A percentile compares a stretch with the other conserved stretches of the same genome.
These are phyloP conservation scores for Fusarium coicis DNA, from an alignment of 2,329 filamentous ascomycete genomes.

Conservation along the genomic window DNA sequence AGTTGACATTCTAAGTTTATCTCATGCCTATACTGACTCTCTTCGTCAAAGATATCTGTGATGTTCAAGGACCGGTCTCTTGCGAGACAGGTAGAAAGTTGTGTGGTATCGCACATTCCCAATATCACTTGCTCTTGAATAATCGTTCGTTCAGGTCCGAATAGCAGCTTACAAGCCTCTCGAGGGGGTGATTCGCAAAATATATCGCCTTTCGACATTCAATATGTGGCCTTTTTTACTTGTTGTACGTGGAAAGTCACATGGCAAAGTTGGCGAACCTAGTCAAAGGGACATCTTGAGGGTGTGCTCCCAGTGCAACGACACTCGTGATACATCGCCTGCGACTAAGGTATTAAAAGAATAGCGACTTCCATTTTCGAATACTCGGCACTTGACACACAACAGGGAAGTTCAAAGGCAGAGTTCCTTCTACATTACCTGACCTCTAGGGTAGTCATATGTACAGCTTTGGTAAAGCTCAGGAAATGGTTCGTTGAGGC, in stretches of 20 bases:
- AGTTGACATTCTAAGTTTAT: not conserved
- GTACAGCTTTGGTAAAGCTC: not conserved
- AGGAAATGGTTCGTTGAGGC: not conserved
- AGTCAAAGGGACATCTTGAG: not conserved
- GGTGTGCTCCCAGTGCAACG: not conserved
- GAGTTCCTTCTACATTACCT: not conserved
- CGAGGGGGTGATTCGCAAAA: not conserved
- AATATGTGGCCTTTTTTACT: not conserved
- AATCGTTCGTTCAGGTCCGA: not conserved
- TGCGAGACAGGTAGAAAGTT: not conserved
- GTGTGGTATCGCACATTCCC: conserved; percentile 21
- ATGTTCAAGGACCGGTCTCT: not conserved
- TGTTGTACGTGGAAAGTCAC: not conserved
- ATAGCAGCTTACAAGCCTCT: not conserved
- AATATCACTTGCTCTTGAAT: not conserved
- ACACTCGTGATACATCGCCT: not conserved
- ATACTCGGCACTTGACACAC: not conserved
- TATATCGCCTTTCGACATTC: not conserved
- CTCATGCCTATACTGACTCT: conserved; percentile 24
- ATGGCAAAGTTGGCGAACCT: not conserved
- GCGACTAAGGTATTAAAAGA: not conserved
- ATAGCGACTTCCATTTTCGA: not conserved
- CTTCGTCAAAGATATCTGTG: conserved; percentile 37
- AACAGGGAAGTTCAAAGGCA: not conserved
- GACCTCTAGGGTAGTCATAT: not conserved